Base-by-base conservation (phyloP, 2,329 filamentous ascomycete species). In the Calycina herbarum region DNA sequence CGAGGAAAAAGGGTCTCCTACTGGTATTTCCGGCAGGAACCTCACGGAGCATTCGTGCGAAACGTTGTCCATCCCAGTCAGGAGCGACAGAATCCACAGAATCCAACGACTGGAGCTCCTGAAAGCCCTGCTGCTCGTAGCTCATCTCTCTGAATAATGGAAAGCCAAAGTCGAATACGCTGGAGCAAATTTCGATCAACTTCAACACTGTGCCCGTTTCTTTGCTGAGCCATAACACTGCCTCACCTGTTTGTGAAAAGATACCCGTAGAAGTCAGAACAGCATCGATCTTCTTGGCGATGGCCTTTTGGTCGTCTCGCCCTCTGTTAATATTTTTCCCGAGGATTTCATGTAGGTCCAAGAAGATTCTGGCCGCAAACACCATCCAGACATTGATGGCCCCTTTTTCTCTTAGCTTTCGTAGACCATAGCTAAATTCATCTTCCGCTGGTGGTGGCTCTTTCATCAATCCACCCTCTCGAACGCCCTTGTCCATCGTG, bases 341-440 rank as follows among this genome's bases (percentile, higher is more conserved):
- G 5, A 61, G 59, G 35, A 61, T 48, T 11, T 48, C 59, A 17
- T 61, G 59, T 5, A 61, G 27, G 24, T 61, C 59, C 27, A 61
- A 17, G 33, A 61, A 61, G 10, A 61, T 20, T 11, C 59, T 51
- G 35, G 40, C 59, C 1, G 59, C 59, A 33, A 61, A 61, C 6
- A 61, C 59, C 27, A 51, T 45, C 59, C 59, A 61, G 42, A 61
- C 59, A 42, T 42, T 48, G 24, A 61, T 61, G 15, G 24, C 11
- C 1, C 59, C 40, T 35, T 61, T 24, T 17, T 45, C 42, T 31
- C 59, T 24, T 29, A 61, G 27, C 8, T 61, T 61, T 3, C 38
- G 40, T 13, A 61, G 17, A 17, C 42, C 40, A 24, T 31, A 33
- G 45, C 40, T 61, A 8, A 61, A 15, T 51, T 61, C 40, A 33